A percentile compares a stretch with the other conserved stretches of the same genome.
These are phyloP conservation scores for Telfairia occidentalis DNA, from an alignment of 331 rosid species.

Conservation along the genomic window DNA sequence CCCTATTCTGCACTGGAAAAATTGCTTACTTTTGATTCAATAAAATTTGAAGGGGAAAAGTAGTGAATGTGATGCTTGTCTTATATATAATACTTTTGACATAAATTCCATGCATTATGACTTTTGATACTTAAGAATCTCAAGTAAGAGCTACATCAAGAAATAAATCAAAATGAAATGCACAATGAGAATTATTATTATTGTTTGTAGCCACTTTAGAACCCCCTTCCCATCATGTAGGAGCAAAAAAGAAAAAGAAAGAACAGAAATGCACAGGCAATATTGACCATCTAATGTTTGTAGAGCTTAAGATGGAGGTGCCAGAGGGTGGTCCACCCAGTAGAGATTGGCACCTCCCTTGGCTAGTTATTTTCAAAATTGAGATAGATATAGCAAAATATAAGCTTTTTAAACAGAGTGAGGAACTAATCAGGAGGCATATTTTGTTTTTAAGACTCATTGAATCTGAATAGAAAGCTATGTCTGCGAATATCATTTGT, in stretches of 20 bases:
- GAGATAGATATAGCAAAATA: not conserved
- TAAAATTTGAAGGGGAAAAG: not conserved
- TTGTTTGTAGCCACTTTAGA: not conserved
- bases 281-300: not conserved
- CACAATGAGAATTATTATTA: too few relatives aligned
- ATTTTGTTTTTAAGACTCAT: not conserved
- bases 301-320: not conserved
- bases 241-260: not conserved
- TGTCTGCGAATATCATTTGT: not conserved
- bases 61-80: not conserved
- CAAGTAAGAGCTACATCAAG: not conserved
- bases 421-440: not conserved
- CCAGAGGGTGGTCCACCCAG: not conserved
- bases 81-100: not conserved
- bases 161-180: not conserved
- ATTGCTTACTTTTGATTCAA: not conserved
- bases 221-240: not conserved
- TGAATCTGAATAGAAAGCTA: not conserved
- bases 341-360: not conserved
- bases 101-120: not conserved
- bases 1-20: not conserved
- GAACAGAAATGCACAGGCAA: not conserved
- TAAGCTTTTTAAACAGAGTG: not conserved
- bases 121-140: not conserved
- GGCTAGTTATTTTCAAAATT: not conserved